Percentiles rank a stretch among this genome's conserved stretches.
These are phyloP conservation scores for Bromus sterilis DNA, from an alignment of 176 grass and related monocot genomes.

Conservation along the genomic window DNA sequence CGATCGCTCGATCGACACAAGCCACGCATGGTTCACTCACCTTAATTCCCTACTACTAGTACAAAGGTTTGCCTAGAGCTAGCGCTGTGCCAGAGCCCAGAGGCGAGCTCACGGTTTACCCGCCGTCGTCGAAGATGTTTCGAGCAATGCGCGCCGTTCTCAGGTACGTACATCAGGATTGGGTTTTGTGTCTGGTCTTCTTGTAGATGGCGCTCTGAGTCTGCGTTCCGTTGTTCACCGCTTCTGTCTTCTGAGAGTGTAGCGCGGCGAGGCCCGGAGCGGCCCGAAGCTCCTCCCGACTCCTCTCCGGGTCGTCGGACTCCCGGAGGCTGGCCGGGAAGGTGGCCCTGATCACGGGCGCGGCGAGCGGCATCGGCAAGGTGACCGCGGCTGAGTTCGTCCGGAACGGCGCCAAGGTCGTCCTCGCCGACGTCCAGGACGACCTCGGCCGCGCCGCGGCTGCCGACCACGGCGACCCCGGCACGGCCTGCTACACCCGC, in stretches of 20 bases:
- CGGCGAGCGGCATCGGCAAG: background rate
- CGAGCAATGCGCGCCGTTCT: background rate
- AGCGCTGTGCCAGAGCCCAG: no score
- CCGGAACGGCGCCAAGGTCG: background rate
- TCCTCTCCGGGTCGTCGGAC: background rate
- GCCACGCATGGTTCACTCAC: background rate
- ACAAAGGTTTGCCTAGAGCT: no score
- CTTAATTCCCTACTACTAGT: no score
- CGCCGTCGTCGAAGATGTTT: background rate
- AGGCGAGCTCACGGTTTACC: no score
- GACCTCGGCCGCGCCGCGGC: background rate
- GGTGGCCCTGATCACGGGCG: background rate
- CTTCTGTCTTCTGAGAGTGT: background rate
- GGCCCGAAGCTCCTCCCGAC: background rate
- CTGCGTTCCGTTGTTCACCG: background rate
- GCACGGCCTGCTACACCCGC: background rate
- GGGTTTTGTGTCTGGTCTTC: background rate
- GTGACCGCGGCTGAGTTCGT: background rate
- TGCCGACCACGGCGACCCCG: background rate
- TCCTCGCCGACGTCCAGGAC: background rate
- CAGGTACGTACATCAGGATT: background rate
- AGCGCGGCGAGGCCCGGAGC: background rate
- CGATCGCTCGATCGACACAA: background rate
- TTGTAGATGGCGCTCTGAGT: background rate
- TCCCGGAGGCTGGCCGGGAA: background rate